Conservation (phyloP, 1,284 basidiomycete genomes). For the Amylostereum chailletii region DNA sequence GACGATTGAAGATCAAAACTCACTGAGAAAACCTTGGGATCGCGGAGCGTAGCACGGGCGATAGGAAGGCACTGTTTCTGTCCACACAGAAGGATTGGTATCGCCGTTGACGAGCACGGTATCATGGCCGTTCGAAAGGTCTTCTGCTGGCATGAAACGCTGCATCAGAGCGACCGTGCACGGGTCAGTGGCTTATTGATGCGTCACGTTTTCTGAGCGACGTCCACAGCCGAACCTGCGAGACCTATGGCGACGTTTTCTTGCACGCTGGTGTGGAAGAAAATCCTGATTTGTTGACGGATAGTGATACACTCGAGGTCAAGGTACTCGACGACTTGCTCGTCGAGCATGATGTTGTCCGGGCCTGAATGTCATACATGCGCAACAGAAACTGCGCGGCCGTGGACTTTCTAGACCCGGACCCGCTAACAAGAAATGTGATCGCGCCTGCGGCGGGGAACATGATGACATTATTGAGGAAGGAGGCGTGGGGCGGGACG, state of each 20-base stretch:
- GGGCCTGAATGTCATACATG: conserved; percentile 61
- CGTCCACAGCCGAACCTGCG: conserved; percentile 36
- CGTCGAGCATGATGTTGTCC: conserved; percentile 69
- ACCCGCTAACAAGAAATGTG: conserved; percentile 89
- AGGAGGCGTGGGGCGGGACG: conserved; percentile 63
- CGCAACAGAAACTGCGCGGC: conserved; percentile 77
- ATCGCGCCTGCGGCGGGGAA: conserved; percentile 81
- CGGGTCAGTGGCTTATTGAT: conserved; percentile 71
- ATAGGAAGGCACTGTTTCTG: conserved; percentile 91
- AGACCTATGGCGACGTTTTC: conserved; percentile 86
- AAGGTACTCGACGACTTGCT: conserved; percentile 70
- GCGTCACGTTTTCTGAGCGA: conserved; percentile 39
- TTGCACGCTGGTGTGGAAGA: conserved; percentile 78
- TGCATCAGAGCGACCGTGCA: conserved; percentile 85
- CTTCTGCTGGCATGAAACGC: conserved; percentile 61
- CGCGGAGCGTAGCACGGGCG: conserved; percentile 79
- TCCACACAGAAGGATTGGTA: conserved; percentile 77
- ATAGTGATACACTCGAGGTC: conserved; percentile 67
- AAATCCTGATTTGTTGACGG: conserved; percentile 69
- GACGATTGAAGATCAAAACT: conserved; percentile 20
- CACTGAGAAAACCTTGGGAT: conserved; percentile 89
- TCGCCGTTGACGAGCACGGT: conserved; percentile 73
- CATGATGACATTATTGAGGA: conserved; percentile 57
- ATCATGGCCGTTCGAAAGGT: conserved; percentile 84
- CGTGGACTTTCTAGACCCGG: conserved; percentile 91